A percentile compares a stretch with the other conserved stretches of the same genome.
Conservation (phyloP, 768 basidiomycete species). For the Rhizopogon vesiculosus region DNA sequence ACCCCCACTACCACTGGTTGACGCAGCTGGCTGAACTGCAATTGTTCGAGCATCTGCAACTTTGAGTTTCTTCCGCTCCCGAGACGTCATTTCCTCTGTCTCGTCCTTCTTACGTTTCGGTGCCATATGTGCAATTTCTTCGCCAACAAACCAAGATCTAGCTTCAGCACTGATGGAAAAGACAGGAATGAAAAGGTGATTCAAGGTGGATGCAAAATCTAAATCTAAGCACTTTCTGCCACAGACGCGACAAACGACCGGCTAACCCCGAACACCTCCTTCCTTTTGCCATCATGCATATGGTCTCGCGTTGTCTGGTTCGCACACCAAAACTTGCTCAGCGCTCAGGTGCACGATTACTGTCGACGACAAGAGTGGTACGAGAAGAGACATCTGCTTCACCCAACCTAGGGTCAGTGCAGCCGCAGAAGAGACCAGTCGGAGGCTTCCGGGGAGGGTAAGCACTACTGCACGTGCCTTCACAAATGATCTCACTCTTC, state of each 20-base stretch:
- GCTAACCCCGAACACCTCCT: constrained; percentile 17
- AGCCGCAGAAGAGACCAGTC: constrained; percentile 66
- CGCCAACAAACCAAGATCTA: constrained; percentile 8
- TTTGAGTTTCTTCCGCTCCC: constrained; percentile 70
- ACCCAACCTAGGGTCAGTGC: constrained; percentile 50
- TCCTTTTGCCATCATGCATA: constrained; percentile 28
- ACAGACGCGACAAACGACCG: constrained; percentile 7
- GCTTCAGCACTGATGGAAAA: constrained; percentile 11
- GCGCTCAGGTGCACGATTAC: constrained; percentile 25
- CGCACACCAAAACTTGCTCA: constrained; percentile 12
- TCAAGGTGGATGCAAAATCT: not conserved
- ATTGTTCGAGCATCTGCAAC: constrained; percentile 62
- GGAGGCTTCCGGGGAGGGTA: constrained; percentile 70
- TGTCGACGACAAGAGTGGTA: constrained; percentile 40
- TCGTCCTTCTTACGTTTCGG: constrained; percentile 37
- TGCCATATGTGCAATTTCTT: constrained; percentile 29
- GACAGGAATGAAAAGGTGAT: constrained; percentile 9
- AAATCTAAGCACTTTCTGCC: not conserved
- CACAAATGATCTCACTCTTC: not conserved
- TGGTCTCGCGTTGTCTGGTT: constrained; percentile 26
- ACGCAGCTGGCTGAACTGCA: constrained; percentile 43
- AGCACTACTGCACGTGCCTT: constrained; percentile 13
- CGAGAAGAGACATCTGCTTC: constrained; percentile 37
- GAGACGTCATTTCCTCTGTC: constrained; percentile 23
- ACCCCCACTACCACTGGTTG: constrained; percentile 6